Evolutionary conservation across 768 basidiomycete species (phyloP).

Genomic region (Mycena indigotica): DNA sequence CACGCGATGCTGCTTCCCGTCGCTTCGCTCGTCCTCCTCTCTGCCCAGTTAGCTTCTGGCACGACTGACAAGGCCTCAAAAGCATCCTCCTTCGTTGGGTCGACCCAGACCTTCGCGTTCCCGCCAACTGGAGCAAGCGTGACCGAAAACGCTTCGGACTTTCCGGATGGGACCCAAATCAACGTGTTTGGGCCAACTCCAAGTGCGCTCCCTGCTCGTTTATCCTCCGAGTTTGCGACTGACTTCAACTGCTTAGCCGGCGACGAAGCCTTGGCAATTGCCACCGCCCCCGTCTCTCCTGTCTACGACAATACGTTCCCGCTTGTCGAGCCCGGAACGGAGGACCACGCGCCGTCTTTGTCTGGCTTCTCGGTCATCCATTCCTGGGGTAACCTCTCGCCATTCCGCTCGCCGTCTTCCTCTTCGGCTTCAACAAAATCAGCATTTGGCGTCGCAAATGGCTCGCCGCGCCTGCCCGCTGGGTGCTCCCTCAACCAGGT

Average conservation of each 20-base stretch:
- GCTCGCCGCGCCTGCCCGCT: slow-evolving; percentile 47
- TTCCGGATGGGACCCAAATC: slow-evolving; percentile 44
- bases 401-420: slow-evolving; percentile 51
- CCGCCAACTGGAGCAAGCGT: slow-evolving; percentile 44
- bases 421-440: slow-evolving; percentile 18
- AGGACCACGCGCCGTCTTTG: slow-evolving; percentile 26
- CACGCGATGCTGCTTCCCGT: background rate
- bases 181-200: slow-evolving; percentile 51
- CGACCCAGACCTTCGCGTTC: slow-evolving; percentile 41
- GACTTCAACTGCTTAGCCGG: slow-evolving; percentile 34
- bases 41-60: background rate
- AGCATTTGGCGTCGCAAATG: slow-evolving; percentile 44
- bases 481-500: slow-evolving; percentile 51
- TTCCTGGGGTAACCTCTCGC: slow-evolving; percentile 52
- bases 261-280: slow-evolving; percentile 43
- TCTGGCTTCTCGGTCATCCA: slow-evolving; percentile 46
- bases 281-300: slow-evolving; percentile 44
- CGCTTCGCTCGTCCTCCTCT: background rate
- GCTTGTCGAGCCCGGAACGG: slow-evolving; percentile 40
- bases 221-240: background rate
- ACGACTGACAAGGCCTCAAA: background rate
- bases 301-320: slow-evolving; percentile 43
- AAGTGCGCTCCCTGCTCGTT: slow-evolving; percentile 34
- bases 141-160: slow-evolving; percentile 39
- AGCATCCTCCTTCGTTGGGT: slow-evolving; percentile 45